These are phyloP conservation scores for Beta lomatogona DNA, from an alignment of 179 eudicot species.

Conservation along the genomic window DNA sequence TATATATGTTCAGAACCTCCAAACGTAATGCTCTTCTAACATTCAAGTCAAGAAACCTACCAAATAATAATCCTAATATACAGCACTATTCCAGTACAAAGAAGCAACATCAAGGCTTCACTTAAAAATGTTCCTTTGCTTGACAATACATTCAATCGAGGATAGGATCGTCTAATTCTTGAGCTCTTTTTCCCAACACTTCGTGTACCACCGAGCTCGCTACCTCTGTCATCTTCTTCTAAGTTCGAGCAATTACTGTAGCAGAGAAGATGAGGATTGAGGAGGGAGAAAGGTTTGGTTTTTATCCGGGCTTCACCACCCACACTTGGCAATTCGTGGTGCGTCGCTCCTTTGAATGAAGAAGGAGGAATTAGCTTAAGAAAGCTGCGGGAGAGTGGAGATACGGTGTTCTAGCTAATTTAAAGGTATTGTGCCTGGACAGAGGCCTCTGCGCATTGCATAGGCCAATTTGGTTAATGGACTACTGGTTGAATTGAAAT, in stretches of 20 bases:
- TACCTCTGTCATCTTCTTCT: slow-evolving; percentile 70
- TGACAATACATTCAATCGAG: slow-evolving; percentile 32
- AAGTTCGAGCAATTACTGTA: background rate
- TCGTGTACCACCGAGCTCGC: slow-evolving; percentile 81
- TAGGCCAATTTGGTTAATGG: too few relatives aligned
- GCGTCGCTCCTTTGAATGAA: background rate
- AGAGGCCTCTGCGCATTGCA: background rate
- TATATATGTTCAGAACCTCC: too few relatives aligned
- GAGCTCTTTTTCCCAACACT: slow-evolving; percentile 59
- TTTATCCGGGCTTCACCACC: background rate
- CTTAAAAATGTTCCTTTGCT: background rate
- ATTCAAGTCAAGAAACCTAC: background rate
- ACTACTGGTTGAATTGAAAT: background rate
- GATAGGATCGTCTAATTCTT: slow-evolving; percentile 82
- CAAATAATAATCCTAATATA: too few relatives aligned
- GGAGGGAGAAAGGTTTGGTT: background rate
- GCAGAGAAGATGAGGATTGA: background rate
- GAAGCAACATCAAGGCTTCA: background rate
- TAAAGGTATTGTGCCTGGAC: background rate
- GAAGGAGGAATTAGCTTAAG: background rate
- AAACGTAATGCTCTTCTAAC: background rate
- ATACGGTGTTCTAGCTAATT: background rate
- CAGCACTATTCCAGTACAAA: background rate
- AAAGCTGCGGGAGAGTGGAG: background rate
- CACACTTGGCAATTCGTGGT: background rate